Evolutionary conservation across 257 asterid species (phyloP).

Genomic region (Nicotiana paniculata): DNA sequence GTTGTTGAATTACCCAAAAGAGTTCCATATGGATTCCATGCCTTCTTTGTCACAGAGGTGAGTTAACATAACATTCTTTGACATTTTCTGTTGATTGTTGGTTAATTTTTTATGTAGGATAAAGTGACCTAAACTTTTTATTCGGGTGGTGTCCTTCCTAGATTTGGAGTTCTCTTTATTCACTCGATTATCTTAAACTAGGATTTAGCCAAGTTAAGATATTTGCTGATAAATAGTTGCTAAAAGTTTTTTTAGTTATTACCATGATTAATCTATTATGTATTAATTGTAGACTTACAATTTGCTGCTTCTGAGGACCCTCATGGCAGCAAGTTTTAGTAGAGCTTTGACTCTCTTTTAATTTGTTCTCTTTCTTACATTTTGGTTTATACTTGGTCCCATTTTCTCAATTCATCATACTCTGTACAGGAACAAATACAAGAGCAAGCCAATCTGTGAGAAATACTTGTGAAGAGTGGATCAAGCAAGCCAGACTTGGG

Average conservation of each 20-base stretch:
- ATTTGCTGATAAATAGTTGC: too few species aligned
- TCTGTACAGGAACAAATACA: constrained; percentile 3
- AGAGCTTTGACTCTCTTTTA: too few species aligned
- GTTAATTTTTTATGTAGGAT: too few species aligned
- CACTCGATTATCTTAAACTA: too few species aligned
- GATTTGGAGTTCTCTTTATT: too few species aligned
- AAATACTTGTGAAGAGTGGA: not conserved
- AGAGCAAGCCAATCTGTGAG: constrained; percentile 2
- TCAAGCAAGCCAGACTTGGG: not conserved
- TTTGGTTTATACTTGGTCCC: not conserved
- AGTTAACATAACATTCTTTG: not conserved
- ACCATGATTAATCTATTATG: too few species aligned
- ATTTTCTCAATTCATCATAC: not conserved
- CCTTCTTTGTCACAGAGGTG: constrained; percentile 89
- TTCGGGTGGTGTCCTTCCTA: too few species aligned
- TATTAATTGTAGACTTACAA: not conserved
- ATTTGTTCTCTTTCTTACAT: not conserved
- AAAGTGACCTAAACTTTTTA: too few species aligned
- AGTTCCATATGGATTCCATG: constrained; percentile 95
- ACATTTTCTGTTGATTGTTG: too few species aligned
- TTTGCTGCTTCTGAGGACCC: not conserved
- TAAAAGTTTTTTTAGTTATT: too few species aligned
- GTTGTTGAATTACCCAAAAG: constrained; percentile 70
- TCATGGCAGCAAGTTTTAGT: too few species aligned
- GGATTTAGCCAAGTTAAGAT: too few species aligned